Percentiles rank a stretch among this genome's conserved stretches.
Conservation (phyloP, 305 asterid species). For the Petunia hybrid region DNA sequence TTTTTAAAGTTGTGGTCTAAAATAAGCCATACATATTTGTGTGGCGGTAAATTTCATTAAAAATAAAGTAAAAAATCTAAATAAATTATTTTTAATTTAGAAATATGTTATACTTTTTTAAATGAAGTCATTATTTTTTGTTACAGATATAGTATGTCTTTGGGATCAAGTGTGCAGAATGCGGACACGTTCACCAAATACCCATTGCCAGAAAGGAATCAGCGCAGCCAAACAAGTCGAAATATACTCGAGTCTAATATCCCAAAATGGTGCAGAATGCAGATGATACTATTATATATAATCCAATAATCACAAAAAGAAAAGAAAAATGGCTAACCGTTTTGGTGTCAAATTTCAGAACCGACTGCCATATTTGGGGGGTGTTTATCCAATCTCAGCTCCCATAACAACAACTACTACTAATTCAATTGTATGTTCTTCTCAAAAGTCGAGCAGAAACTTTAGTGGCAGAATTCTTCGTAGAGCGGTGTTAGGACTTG, state of each 20-base stretch:
- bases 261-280: not conserved
- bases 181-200: conserved; percentile 24
- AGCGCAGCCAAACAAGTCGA: not conserved
- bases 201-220: conserved; percentile 3
- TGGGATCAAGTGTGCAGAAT: not conserved
- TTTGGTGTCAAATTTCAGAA: conserved; percentile 51
- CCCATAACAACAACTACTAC: conserved; percentile 43
- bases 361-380: conserved; percentile 44
- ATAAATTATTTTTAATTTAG: too few species aligned
- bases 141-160: not conserved
- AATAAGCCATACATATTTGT: too few species aligned
- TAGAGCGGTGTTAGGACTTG: conserved; percentile 62
- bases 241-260: not conserved
- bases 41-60: too few species aligned
- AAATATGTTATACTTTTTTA: too few species aligned
- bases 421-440: conserved; percentile 31
- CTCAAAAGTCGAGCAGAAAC: conserved; percentile 40
- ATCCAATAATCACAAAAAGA: not conserved
- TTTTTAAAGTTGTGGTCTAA: too few species aligned
- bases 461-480: conserved; percentile 53
- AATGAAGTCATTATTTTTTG: too few species aligned
- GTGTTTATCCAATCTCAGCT: conserved; percentile 39
- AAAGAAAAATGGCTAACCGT: conserved; percentile 46
- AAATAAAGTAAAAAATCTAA: too few species aligned
- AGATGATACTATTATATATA: not conserved